These are phyloP conservation scores for Diaporthe citriasiana DNA, from an alignment of 2,329 filamentous ascomycete genomes.

Conservation along the genomic window DNA sequence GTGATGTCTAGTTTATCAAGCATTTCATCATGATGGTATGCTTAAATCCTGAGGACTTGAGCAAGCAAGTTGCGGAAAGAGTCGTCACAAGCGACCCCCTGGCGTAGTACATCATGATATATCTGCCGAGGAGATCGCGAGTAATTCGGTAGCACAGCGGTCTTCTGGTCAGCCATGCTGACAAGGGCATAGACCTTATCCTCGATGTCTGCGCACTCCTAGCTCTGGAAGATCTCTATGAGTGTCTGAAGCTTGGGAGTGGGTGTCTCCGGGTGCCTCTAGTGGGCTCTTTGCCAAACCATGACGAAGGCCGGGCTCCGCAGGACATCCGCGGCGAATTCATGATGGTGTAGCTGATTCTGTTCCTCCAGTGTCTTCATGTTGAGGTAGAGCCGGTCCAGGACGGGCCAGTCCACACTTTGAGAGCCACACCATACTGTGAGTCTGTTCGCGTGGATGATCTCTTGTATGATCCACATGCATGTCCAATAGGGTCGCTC, in stretches of 20 bases:
- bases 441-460: slow-evolving; percentile 15
- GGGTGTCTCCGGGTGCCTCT: slow-evolving; percentile 12
- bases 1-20: background rate
- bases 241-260: slow-evolving; percentile 21
- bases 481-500: slow-evolving; percentile 13
- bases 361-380: background rate
- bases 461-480: slow-evolving; percentile 32
- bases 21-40: rapidly evolving
- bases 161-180: slow-evolving; percentile 8
- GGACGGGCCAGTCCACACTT: background rate
- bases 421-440: slow-evolving; percentile 20
- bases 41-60: background rate
- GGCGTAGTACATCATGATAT: slow-evolving; percentile 9
- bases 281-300: slow-evolving; percentile 26
- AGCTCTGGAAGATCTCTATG: slow-evolving; percentile 10
- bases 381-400: background rate
- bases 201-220: slow-evolving; percentile 3
- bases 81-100: background rate
- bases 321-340: background rate
- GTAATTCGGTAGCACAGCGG: background rate
- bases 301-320: slow-evolving; percentile 14
- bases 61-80: background rate
- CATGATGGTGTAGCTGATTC: background rate
- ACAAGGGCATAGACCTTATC: slow-evolving; percentile 22
- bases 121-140: slow-evolving; percentile 7